Conservation (phyloP, 805 yeast genomes). For the Metschnikowia peoriensis region DNA sequence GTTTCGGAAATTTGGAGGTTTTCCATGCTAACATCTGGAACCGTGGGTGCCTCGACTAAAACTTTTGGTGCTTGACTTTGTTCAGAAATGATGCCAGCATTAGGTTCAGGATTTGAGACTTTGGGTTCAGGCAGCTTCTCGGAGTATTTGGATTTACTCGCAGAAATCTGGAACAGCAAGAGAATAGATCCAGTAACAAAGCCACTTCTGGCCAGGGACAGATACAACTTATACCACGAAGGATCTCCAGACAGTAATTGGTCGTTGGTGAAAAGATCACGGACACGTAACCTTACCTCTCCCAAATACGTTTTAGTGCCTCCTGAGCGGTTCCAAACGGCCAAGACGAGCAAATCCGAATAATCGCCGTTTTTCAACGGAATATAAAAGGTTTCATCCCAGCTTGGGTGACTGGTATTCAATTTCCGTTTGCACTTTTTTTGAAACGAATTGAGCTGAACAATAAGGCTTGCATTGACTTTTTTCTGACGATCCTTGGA, state of each 20-base stretch:
- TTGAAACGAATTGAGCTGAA: conserved; percentile 28
- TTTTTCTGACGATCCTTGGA: conserved; percentile 16
- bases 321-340: conserved; percentile 42
- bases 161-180: conserved; percentile 41
- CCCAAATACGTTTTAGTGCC: conserved; percentile 40
- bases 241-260: conserved; percentile 26
- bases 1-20: conserved; percentile 2
- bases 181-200: conserved; percentile 50
- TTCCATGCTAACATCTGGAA: conserved; percentile 7
- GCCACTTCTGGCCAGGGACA: conserved; percentile 36
- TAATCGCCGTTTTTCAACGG: conserved; percentile 31
- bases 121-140: background rate
- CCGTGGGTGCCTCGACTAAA: conserved; percentile 5
- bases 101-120: background rate
- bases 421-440: conserved; percentile 31
- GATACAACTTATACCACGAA: conserved; percentile 46
- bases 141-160: conserved; percentile 16
- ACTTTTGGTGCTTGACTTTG: background rate
- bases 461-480: conserved; percentile 39
- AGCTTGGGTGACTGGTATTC: conserved; percentile 37
- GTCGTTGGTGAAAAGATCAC: conserved; percentile 26
- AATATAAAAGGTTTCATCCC: conserved; percentile 35
- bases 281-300: conserved; percentile 32
- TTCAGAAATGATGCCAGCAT: background rate
- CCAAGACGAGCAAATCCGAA: conserved; percentile 29